Evolutionary conservation across 805 yeast species (phyloP).

Genomic region (Yamadazyma sp.): DNA sequence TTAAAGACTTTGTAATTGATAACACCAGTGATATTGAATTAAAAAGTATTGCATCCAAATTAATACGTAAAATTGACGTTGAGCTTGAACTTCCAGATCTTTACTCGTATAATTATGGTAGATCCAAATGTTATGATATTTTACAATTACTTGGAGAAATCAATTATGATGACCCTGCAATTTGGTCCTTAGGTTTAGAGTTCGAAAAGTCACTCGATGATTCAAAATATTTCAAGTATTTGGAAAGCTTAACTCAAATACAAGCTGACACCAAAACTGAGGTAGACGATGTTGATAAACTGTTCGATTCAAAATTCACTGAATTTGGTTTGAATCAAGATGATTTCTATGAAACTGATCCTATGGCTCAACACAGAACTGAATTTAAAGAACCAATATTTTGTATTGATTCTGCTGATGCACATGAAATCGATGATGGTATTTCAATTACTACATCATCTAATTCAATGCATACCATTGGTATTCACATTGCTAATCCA

Average conservation of each 20-base stretch:
- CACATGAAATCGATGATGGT: conserved; percentile 95
- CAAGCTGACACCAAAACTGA: not conserved
- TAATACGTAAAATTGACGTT: conserved; percentile 20
- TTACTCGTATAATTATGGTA: conserved; percentile 42
- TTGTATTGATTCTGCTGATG: conserved; percentile 78
- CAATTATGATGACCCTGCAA: conserved; percentile 45
- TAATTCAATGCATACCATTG: conserved; percentile 40
- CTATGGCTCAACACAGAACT: conserved; percentile 26
- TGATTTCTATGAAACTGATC: conserved; percentile 30
- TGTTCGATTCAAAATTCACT: not conserved
- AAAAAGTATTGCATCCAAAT: conserved; percentile 44
- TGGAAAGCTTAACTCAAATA: conserved; percentile 3
- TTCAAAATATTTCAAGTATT: conserved; percentile 4
- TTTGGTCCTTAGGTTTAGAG: conserved; percentile 37
- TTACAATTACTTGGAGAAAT: conserved; percentile 26
- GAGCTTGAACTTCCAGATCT: not conserved
- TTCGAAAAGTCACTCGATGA: conserved; percentile 1
- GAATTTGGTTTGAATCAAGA: conserved; percentile 3
- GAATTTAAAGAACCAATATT: conserved; percentile 55
- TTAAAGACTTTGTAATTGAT: conserved; percentile 56
- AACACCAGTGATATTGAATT: conserved; percentile 46
- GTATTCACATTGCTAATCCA: conserved; percentile 87
- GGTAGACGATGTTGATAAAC: no score
- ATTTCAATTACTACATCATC: conserved; percentile 50
- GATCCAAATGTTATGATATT: conserved; percentile 52